Conservation (phyloP, 1,284 basidiomycete genomes). For the Ganoderma lingzhi region DNA sequence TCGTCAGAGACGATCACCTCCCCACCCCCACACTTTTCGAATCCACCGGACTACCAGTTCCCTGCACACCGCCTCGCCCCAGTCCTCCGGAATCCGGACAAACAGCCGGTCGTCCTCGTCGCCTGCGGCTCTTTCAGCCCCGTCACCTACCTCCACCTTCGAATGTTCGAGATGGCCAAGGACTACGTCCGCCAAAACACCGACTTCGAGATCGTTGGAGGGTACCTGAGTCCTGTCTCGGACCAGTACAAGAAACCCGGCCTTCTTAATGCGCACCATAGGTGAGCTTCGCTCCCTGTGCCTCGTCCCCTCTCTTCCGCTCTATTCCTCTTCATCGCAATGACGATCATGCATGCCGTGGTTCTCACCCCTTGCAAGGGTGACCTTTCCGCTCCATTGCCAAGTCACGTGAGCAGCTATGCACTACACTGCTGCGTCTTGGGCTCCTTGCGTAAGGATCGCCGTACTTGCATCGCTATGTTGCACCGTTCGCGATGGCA, state of each 20-base stretch:
- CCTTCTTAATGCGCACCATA: conserved; percentile 80
- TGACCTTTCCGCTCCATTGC: not conserved
- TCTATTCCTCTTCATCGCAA: not conserved
- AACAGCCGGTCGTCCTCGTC: conserved; percentile 79
- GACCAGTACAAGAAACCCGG: conserved; percentile 94
- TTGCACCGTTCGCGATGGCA: not conserved
- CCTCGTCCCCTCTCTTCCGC: not conserved
- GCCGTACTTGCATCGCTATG: not conserved
- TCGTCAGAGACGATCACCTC: conserved; percentile 24
- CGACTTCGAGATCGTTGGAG: conserved; percentile 92
- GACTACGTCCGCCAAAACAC: conserved; percentile 94
- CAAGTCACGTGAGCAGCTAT: conserved; percentile 27
- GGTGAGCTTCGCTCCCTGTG: conserved; percentile 52
- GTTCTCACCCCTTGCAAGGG: conserved; percentile 11
- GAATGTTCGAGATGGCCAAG: conserved; percentile 99
- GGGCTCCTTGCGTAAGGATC: not conserved
- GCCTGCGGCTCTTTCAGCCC: conserved; percentile 87
- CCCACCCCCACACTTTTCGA: conserved; percentile 45
- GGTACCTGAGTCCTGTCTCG: conserved; percentile 94
- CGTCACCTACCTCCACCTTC: conserved; percentile 84
- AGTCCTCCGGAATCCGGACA: conserved; percentile 66
- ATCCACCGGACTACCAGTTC: conserved; percentile 73
- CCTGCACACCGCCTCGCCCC: conserved; percentile 67
- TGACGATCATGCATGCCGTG: conserved; percentile 35
- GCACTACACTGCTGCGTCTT: not conserved